These are phyloP conservation scores for Nicotiana tomentosiformis DNA, from an alignment of 257 asterid genomes.

Conservation along the genomic window DNA sequence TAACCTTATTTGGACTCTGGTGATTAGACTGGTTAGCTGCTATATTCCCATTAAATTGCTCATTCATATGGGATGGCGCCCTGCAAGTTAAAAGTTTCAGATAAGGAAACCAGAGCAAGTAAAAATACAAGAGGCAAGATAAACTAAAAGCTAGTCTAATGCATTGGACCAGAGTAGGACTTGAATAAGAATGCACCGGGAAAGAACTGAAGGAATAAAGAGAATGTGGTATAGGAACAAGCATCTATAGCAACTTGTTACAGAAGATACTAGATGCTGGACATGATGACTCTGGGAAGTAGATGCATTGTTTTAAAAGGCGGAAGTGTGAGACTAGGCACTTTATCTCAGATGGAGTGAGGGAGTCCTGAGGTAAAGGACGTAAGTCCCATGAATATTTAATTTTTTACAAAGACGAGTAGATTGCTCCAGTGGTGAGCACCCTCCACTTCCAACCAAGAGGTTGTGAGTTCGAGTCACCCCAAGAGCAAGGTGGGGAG, in stretches of 20 bases:
- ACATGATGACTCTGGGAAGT: not conserved
- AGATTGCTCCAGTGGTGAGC: no score
- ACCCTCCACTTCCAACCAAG: no score
- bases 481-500: no score
- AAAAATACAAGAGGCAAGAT: not conserved
- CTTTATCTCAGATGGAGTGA: not conserved
- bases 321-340: not conserved
- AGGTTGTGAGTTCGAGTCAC: no score
- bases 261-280: not conserved
- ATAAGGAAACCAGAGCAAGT: not conserved
- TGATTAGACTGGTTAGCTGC: constrained; percentile 10
- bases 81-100: constrained; percentile 14
- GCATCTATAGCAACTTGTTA: not conserved
- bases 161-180: not conserved
- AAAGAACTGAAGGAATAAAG: not conserved
- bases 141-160: not conserved
- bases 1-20: constrained; percentile 6
- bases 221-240: not conserved
- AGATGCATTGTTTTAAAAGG: not conserved
- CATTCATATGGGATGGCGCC: constrained; percentile 12
- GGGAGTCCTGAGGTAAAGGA: not conserved
- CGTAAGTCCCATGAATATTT: not conserved
- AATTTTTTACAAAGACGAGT: not conserved
- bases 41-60: constrained; percentile 11
- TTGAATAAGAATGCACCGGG: not conserved